phyloP scores from a whole-genome alignment of 345 rosid species.

The Brassica rapa region DNA sequence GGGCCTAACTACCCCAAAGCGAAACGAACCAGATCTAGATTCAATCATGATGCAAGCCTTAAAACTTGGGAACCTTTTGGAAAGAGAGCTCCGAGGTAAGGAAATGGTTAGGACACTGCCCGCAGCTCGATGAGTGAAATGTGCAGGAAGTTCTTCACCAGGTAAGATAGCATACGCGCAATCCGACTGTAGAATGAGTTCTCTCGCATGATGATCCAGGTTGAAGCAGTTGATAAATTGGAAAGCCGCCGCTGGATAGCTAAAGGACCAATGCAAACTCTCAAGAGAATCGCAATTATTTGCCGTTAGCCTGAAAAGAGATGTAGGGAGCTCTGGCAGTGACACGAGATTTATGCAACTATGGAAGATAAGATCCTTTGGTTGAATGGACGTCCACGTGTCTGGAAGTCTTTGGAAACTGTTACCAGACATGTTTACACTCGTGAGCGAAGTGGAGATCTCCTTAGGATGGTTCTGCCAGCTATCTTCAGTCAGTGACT shows the following conservation, averaged over 20 bases:
- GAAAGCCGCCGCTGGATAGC: no score
- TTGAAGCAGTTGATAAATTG: conserved; percentile 1
- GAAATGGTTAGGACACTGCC: neutral
- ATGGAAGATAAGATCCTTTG: neutral
- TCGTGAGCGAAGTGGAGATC: neutral
- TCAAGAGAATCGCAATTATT: conserved; percentile 5
- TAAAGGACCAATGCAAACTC: no score
- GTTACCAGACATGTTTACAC: neutral
- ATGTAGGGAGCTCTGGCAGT: conserved; percentile 10
- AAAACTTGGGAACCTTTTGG: neutral
- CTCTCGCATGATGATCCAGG: neutral
- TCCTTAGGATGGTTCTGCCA: neutral
- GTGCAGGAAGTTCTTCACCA: neutral
- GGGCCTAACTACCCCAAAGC: neutral
- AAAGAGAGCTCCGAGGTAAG: neutral
- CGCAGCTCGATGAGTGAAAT: neutral
- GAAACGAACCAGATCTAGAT: neutral
- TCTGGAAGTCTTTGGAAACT: neutral
- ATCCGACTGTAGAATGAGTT: neutral
- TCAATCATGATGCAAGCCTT: neutral
- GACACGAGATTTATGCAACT: neutral
- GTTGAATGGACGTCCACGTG: conserved; percentile 9
- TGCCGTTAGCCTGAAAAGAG: neutral
- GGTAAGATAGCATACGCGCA: conserved; percentile 15
- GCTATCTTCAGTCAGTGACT: neutral